Base-by-base conservation (phyloP, 169 alveolate species). In the Plasmodium gonderi region DNA sequence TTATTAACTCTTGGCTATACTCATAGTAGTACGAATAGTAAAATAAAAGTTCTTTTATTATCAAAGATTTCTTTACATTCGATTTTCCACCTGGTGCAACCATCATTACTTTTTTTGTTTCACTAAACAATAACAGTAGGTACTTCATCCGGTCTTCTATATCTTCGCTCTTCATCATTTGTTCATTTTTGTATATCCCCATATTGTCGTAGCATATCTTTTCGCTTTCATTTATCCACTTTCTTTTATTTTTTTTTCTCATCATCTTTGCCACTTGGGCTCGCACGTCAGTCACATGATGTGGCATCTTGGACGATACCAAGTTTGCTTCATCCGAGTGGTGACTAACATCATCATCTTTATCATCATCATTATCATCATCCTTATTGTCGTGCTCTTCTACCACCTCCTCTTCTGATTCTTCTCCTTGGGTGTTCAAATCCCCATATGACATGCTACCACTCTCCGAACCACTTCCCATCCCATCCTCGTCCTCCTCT, bases 1-100 rank as follows among this genome's bases (percentile, higher is more conserved):
- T 95, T 92, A 85, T 92, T 98, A 97, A 17, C 98, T 98, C 95
- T 97, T 98, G 65, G 97, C 90, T 7, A 99, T 97, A 94, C 98
- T 98, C 26, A 99, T 97, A 87, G 99, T 95, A 38, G 98, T 98
- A 2, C 1, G 91, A 17, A 69, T 78, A 90, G 42, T 75, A 87
- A 54, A 54, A 87, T 12, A 87, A 77, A 7, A 87, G 20, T 31
- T 87, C 93, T 38, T 87, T 87, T 20, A 87, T 78, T 23, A 87
- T 74, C 20, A 4, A 9, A 0, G 80, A 31, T 74, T 76, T 54
- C 17, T 87, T 80, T 11, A 83, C 1, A 17, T 80, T 64, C 23
- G 42, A 23, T 14, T 75, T 42, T 8, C 6, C 26, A n/a, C 26
- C 47, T 75, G 31, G 7, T 29, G 72, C 17, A 2, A 36, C 40